Conservation (phyloP, 139 green algal species). For the Chlorella sorokiniana region DNA sequence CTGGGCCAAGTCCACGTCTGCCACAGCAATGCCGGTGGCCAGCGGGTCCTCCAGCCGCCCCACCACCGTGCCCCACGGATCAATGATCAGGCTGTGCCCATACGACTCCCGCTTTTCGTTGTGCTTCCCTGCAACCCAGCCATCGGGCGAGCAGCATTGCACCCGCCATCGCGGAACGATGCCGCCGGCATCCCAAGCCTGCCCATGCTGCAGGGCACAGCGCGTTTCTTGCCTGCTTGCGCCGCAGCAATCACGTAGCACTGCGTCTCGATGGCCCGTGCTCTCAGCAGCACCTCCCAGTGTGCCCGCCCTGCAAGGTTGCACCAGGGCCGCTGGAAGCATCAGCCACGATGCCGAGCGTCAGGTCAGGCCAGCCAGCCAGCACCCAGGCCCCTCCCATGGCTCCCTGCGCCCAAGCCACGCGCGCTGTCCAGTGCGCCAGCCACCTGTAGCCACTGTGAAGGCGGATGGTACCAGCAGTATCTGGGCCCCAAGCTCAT, state of each 20-base stretch:
- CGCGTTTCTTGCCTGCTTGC: slow-evolving; percentile 58
- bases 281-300: slow-evolving; percentile 95
- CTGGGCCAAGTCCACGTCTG: slow-evolving; percentile 67
- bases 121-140: slow-evolving; percentile 67
- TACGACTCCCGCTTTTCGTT: slow-evolving; percentile 91
- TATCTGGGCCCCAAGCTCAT: slow-evolving; percentile 73
- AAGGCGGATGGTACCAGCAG: slow-evolving; percentile 79
- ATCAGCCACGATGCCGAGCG: too few species aligned
- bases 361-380: too few species aligned
- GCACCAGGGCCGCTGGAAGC: too few species aligned
- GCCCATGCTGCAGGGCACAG: background rate
- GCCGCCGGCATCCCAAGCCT: too few species aligned
- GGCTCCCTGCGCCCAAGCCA: slow-evolving; percentile 24
- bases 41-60: slow-evolving; percentile 70
- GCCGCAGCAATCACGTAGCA: slow-evolving; percentile 92
- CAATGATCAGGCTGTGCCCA: slow-evolving; percentile 88
- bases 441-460: slow-evolving; percentile 63
- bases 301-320: slow-evolving; percentile 78
- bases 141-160: background rate
- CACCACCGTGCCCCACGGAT: slow-evolving; percentile 92
- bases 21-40: slow-evolving; percentile 77
- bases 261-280: slow-evolving; percentile 94
- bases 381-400: background rate
- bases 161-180: too few species aligned
- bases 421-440: background rate